phyloP scores from a whole-genome alignment of 768 basidiomycete genomes.

The Mycena galopus region DNA sequence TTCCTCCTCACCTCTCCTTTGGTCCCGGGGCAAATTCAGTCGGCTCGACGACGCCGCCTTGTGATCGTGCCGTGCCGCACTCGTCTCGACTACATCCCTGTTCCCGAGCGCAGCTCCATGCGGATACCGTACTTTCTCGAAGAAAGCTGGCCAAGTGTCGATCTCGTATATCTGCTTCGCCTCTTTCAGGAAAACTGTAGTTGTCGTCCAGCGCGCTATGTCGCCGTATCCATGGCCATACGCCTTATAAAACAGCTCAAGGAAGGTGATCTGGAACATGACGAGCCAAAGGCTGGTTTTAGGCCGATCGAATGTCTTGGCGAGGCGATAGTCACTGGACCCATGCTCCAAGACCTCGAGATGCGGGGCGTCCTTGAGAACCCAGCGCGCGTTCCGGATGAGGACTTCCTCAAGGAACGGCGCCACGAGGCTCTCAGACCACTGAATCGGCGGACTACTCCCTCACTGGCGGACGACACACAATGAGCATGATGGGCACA shows the following conservation, averaged over 20 bases:
- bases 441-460: slow-evolving; percentile 44
- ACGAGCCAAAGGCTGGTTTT: slow-evolving; percentile 56
- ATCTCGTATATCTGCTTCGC: slow-evolving; percentile 59
- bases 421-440: slow-evolving; percentile 52
- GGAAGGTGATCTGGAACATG: slow-evolving; percentile 63
- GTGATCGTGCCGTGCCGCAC: slow-evolving; percentile 51
- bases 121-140: slow-evolving; percentile 49
- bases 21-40: slow-evolving; percentile 54
- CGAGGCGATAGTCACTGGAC: slow-evolving; percentile 51
- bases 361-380: slow-evolving; percentile 54
- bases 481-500: slow-evolving; percentile 54
- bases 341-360: slow-evolving; percentile 55
- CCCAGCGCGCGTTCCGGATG: slow-evolving; percentile 58
- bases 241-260: slow-evolving; percentile 54
- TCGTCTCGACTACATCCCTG: slow-evolving; percentile 48
- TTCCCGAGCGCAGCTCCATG: slow-evolving; percentile 40
- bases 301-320: slow-evolving; percentile 51
- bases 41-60: slow-evolving; percentile 36
- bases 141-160: slow-evolving; percentile 57
- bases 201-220: slow-evolving; percentile 56
- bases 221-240: slow-evolving; percentile 47
- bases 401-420: slow-evolving; percentile 58
- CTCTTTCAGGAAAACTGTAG: slow-evolving; percentile 59
- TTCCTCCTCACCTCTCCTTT: slow-evolving; percentile 17
- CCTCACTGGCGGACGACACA: slow-evolving; percentile 47